phyloP scores from a whole-genome alignment of 306 rosid genomes.

The Prunus campanulata region DNA sequence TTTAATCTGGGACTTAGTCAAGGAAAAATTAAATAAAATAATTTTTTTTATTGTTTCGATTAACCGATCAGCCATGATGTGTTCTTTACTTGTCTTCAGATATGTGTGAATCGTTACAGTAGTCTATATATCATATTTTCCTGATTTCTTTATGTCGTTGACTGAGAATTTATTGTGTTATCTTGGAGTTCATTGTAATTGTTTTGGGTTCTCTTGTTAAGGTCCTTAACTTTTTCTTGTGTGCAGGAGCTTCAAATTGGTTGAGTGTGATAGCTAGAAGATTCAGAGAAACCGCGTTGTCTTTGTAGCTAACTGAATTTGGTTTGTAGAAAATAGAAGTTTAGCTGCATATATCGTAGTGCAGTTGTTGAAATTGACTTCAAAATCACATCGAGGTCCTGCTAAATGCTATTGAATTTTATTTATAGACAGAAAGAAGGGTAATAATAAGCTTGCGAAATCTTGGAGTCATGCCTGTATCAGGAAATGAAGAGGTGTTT shows the following conservation, averaged over 20 bases:
- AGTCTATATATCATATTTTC: not conserved
- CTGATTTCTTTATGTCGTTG: not conserved
- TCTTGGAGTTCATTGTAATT: not conserved
- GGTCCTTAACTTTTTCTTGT: not conserved
- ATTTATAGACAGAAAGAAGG: slow-evolving; percentile 25
- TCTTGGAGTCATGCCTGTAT: slow-evolving; percentile 70
- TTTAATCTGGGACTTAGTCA: not conserved
- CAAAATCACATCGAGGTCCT: slow-evolving; percentile 14
- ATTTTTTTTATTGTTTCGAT: not conserved
- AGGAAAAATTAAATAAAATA: too few relatives aligned
- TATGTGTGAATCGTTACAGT: not conserved
- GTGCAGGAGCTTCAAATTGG: slow-evolving; percentile 8
- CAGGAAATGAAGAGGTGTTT: slow-evolving; percentile 90
- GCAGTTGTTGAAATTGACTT: slow-evolving; percentile 9
- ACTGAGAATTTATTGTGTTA: not conserved
- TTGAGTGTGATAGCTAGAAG: slow-evolving; percentile 12
- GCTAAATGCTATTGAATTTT: slow-evolving; percentile 26
- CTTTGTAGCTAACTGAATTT: not conserved
- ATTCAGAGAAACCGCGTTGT: not conserved
- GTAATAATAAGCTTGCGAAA: slow-evolving; percentile 37
- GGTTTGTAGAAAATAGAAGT: slow-evolving; percentile 15
- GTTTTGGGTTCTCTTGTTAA: not conserved
- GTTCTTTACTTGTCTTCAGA: not conserved
- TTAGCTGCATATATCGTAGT: slow-evolving; percentile 23
- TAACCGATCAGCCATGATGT: not conserved